phyloP scores from a whole-genome alignment of 139 green algal species.

The Coccomyxa sp. region DNA sequence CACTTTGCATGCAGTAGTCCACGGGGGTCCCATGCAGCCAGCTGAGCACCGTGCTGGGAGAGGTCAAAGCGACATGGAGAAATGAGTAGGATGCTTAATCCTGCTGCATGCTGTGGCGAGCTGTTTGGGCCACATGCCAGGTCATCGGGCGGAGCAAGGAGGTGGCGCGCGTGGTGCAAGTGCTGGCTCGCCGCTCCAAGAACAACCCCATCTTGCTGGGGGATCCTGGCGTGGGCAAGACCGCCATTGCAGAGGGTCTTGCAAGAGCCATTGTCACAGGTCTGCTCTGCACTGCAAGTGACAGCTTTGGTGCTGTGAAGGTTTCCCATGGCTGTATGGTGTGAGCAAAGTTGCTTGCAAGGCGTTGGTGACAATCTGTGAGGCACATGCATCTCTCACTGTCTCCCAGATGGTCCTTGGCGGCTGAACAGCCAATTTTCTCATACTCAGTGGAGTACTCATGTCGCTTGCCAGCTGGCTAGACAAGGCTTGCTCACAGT shows the following conservation, averaged over 20 bases:
- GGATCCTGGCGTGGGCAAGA: conserved; percentile 93
- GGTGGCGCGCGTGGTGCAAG: conserved; percentile 85
- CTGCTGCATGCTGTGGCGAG: not conserved
- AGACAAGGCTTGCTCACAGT: no score
- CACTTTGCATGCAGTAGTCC: no score
- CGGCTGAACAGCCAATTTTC: no score
- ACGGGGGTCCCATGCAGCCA: no score
- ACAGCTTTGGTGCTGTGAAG: not conserved
- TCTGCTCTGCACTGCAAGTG: not conserved
- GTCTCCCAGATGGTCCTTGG: no score
- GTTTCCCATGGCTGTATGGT: not conserved
- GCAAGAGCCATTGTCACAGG: not conserved
- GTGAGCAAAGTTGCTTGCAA: conserved; percentile 75
- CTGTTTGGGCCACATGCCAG: conserved; percentile 17
- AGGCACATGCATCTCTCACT: no score
- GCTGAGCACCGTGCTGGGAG: no score
- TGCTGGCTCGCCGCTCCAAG: conserved; percentile 80
- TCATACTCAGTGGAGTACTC: no score
- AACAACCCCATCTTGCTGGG: conserved; percentile 98
- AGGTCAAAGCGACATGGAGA: no score
- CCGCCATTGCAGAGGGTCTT: conserved; percentile 61
- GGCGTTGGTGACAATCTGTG: no score
- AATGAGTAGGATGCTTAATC: no score
- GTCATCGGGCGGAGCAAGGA: conserved; percentile 88
- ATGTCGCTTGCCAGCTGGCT: no score